A percentile compares a stretch with the other conserved stretches of the same genome.
These are phyloP conservation scores for Cotoneaster glaucophyllus DNA, from an alignment of 306 rosid genomes.

Conservation along the genomic window DNA sequence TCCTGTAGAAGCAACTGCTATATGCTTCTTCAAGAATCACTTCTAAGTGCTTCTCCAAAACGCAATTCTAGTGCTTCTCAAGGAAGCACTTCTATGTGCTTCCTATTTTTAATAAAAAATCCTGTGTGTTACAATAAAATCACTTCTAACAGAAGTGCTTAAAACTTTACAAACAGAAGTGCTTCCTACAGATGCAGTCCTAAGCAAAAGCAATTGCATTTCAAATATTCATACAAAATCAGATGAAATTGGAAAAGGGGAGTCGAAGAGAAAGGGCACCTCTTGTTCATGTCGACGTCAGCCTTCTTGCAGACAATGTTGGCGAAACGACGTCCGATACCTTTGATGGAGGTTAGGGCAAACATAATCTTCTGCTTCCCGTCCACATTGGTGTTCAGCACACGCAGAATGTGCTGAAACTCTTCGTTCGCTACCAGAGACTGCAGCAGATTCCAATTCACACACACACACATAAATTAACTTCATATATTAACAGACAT, in stretches of 20 bases:
- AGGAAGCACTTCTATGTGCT: background rate
- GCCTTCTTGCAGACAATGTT: slow-evolving; percentile 31
- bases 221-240: background rate
- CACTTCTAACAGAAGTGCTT: background rate
- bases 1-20: background rate
- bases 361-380: slow-evolving; percentile 35
- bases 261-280: background rate
- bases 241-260: no score
- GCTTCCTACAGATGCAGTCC: no score
- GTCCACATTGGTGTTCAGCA: slow-evolving; percentile 28
- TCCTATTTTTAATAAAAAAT: no score
- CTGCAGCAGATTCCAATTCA: background rate
- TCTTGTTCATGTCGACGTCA: slow-evolving; percentile 32
- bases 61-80: background rate
- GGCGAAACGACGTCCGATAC: slow-evolving; percentile 32
- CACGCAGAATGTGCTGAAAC: slow-evolving; percentile 33
- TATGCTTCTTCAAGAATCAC: background rate
- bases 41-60: no score
- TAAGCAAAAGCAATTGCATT: background rate
- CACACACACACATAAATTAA: background rate
- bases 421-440: slow-evolving; percentile 25
- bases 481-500: background rate
- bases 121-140: no score
- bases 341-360: slow-evolving; percentile 30
- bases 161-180: background rate